Base-by-base conservation (phyloP, 148 eudicot genomes). In the Bassia scoparia region DNA sequence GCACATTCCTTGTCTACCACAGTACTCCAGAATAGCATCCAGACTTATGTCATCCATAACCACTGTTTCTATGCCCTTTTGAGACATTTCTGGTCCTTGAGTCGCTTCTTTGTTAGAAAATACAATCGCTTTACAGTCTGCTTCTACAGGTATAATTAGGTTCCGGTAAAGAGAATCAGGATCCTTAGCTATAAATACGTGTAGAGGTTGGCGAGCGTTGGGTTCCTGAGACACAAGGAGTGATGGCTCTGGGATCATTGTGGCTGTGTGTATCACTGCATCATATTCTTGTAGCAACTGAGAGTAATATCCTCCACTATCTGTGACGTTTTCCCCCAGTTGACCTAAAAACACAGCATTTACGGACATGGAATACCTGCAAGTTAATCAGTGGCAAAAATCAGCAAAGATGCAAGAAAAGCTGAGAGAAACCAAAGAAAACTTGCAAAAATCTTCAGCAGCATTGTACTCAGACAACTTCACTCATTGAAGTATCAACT, bases 261-360 rank as follows among this genome's bases (percentile, higher is more conserved):
- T 63, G 21, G 80, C 76, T 68, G 90, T 79, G 67, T 89, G 83
- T 66, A 95, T 62, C 67, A 95, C 73, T n/a, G 96, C 93, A 61
- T 95, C 97, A 63, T 86, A 87, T 82, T 91, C 96, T 76, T 91
- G 96, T 71, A 95, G 81, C 61, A 95, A 73, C 58, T 82, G 79
- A 2, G 98, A 95, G 83, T 89, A 91, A 81, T 91, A 91, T 69
- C 97, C 97, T 73, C 94, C 96, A 69, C 78, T 35, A 3, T 86
- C 83, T 7, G 53, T 67, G 63, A 53, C 90, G 53, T 74, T 86
- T 71, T 88, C 87, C 27, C 86, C 90, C 8, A 89, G 76, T 63
- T 84, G 84, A 75, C 85, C 84, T 77, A 82, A 72, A 46, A 86
- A 26, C 41, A 73, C 74, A 37, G 93, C 98, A 77, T 89, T 76